A percentile compares a stretch with the other conserved stretches of the same genome.
These are phyloP conservation scores for Dictyostelium purpureum DNA, from an alignment of 78 protist species.

Conservation along the genomic window DNA sequence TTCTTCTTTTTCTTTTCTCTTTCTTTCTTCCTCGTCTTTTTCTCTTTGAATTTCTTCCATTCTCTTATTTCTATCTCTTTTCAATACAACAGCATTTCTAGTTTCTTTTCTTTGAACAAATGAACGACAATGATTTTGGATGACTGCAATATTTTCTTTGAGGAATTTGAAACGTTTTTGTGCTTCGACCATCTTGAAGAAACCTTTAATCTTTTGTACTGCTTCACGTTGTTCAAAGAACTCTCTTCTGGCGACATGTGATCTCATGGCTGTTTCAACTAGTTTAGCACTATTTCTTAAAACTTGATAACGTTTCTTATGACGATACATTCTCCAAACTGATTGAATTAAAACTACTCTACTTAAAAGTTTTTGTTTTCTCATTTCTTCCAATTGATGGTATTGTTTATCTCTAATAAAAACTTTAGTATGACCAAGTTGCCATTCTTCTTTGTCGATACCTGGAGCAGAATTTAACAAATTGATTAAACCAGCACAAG, in stretches of 20 bases:
- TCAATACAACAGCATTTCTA: neutral
- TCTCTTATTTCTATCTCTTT: conserved; percentile 19
- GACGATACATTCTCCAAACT: conserved; percentile 43
- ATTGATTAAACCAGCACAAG: conserved; percentile 3
- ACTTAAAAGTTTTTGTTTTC: conserved; percentile 36
- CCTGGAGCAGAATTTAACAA: neutral
- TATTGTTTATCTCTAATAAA: conserved; percentile 79
- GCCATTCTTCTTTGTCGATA: conserved; percentile 40
- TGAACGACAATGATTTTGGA: conserved; percentile 9
- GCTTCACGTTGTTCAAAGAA: conserved; percentile 29
- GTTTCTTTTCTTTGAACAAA: conserved; percentile 34
- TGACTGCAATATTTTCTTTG: neutral
- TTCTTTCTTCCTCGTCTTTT: conserved; percentile 16
- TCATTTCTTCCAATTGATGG: conserved; percentile 9
- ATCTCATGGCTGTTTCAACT: conserved; percentile 15
- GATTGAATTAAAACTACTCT: conserved; percentile 45
- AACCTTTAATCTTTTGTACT: conserved; percentile 26
- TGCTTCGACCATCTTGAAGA: conserved; percentile 44
- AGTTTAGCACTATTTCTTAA: neutral
- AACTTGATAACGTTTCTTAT: conserved; percentile 13
- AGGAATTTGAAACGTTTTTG: conserved; percentile 2
- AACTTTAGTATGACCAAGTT: conserved; percentile 69
- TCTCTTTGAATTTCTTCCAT: conserved; percentile 63
- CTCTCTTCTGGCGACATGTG: conserved; percentile 9
- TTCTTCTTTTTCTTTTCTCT: conserved; percentile 37